These are phyloP conservation scores for Bipolaris bicolor DNA, from an alignment of 2,329 filamentous ascomycete genomes.

Conservation along the genomic window DNA sequence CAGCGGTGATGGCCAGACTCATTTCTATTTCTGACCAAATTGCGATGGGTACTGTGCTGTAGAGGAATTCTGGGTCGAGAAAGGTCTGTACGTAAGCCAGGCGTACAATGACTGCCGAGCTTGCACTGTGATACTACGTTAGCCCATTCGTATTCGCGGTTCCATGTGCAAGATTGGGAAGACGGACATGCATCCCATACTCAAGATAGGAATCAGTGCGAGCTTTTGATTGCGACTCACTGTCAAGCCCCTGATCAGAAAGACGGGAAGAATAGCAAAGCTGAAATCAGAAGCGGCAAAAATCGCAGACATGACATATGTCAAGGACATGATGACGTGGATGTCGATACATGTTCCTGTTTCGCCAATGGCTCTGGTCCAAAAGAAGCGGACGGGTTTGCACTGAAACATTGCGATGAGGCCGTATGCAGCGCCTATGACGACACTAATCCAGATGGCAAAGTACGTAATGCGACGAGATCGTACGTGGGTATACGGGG, in stretches of 20 bases:
- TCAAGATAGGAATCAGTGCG: slow-evolving; percentile 11
- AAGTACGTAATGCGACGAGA: slow-evolving; percentile 37
- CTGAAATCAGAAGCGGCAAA: slow-evolving; percentile 18
- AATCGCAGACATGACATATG: slow-evolving; percentile 41
- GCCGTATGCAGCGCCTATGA: slow-evolving; percentile 43
- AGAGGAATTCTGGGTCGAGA: slow-evolving; percentile 18
- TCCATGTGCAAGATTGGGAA: too few species aligned
- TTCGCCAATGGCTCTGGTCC: slow-evolving; percentile 44
- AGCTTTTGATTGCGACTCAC: slow-evolving; percentile 49
- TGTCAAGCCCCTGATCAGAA: slow-evolving; percentile 59
- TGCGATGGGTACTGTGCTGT: slow-evolving; percentile 20
- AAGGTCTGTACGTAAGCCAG: slow-evolving; percentile 22
- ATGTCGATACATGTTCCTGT: slow-evolving; percentile 50
- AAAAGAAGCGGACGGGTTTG: slow-evolving; percentile 54
- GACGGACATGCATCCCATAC: slow-evolving; percentile 17
- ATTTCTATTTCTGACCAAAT: slow-evolving; percentile 24
- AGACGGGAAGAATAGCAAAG: slow-evolving; percentile 38
- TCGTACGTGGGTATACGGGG: slow-evolving; percentile 34
- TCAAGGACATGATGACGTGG: slow-evolving; percentile 57
- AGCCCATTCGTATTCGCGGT: not conserved
- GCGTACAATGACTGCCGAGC: slow-evolving; percentile 20
- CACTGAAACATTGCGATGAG: slow-evolving; percentile 56
- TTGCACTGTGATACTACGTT: slow-evolving; percentile 6
- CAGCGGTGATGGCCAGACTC: slow-evolving; percentile 26
- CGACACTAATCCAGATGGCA: slow-evolving; percentile 32